Evolutionary conservation across 331 rosid genomes (phyloP).

Genomic region (Acacia concinna): DNA sequence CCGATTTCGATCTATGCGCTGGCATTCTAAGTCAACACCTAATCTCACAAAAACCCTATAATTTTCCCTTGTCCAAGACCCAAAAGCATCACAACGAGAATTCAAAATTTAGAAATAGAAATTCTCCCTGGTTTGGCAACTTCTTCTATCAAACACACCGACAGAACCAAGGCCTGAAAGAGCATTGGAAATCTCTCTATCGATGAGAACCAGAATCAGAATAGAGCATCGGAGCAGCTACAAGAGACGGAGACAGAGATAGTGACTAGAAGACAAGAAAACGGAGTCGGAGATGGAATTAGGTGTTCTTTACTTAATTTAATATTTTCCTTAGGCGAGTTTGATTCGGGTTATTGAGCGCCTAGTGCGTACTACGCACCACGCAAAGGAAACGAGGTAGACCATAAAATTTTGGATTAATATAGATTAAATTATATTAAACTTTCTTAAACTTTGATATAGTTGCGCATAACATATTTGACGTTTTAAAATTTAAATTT

Average conservation of each 20-base stretch:
- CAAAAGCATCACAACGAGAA: conserved; percentile 11
- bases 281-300: conserved; percentile 53
- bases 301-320: conserved; percentile 25
- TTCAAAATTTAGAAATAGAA: conserved; percentile 27
- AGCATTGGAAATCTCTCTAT: conserved; percentile 31
- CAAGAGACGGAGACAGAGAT: conserved; percentile 32
- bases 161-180: not conserved
- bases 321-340: not conserved
- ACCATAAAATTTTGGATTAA: not conserved
- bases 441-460: no score
- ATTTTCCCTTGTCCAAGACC: not conserved
- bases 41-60: conserved; percentile 55
- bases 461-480: no score
- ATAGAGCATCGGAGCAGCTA: conserved; percentile 42
- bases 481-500: no score
- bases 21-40: conserved; percentile 56
- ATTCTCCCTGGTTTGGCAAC: conserved; percentile 2
- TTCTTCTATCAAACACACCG: not conserved
- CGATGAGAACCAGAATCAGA: conserved; percentile 46
- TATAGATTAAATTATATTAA: no score
- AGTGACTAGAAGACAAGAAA: conserved; percentile 10
- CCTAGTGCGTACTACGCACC: conserved; percentile 55
- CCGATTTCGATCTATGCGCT: conserved; percentile 74
- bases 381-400: not conserved
- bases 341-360: conserved; percentile 30